Conservation (phyloP, 2,329 filamentous ascomycete species). For the Aspergillus sp. region DNA sequence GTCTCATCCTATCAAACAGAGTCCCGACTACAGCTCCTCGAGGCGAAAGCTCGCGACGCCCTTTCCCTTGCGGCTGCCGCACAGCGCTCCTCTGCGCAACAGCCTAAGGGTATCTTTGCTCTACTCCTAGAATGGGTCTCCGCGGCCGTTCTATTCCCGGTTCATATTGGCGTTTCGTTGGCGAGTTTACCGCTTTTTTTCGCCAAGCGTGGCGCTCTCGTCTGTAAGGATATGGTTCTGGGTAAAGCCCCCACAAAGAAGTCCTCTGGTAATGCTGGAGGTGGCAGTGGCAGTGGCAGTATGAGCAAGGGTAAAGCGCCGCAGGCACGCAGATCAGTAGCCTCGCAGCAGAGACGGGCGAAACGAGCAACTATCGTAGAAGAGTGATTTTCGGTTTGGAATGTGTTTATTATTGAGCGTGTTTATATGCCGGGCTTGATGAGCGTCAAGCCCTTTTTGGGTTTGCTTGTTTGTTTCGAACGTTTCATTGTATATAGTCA, state of each 20-base stretch:
- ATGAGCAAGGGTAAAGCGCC: constrained; percentile 25
- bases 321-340: constrained; percentile 5
- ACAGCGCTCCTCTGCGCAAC: constrained; percentile 28
- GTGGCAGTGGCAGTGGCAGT: not conserved
- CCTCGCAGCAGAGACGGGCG: not conserved
- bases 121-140: constrained; percentile 38
- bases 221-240: constrained; percentile 6
- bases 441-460: not conserved
- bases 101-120: constrained; percentile 26
- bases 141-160: constrained; percentile 36
- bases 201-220: constrained; percentile 19
- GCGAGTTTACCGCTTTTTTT: constrained; percentile 32
- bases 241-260: not conserved
- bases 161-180: constrained; percentile 32
- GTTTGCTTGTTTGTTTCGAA: not conserved
- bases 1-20: constrained; percentile 75
- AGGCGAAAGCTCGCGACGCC: constrained; percentile 71
- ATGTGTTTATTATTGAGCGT: not conserved
- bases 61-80: constrained; percentile 78
- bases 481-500: not conserved
- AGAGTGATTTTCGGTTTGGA: not conserved
- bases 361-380: constrained; percentile 10
- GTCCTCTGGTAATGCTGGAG: not conserved
- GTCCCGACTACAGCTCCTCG: constrained; percentile 68
- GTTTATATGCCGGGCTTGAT: not conserved